Conservation (phyloP, 768 basidiomycete genomes). For the Brasilioporus rufonigricans region DNA sequence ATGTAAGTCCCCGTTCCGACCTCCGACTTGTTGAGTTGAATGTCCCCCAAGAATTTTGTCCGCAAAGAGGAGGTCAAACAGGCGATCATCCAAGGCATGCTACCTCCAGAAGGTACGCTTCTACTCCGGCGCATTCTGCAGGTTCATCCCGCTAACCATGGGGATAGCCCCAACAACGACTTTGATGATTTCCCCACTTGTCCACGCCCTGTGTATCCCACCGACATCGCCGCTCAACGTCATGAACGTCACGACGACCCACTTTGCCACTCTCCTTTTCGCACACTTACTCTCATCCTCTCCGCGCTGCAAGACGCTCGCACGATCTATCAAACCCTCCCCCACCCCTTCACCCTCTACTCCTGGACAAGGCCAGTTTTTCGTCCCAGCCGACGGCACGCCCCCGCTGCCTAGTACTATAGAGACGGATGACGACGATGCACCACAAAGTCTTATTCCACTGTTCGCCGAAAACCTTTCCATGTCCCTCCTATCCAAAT, state of each 20-base stretch:
- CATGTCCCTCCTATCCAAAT: constrained; percentile 76
- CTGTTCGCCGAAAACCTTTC: constrained; percentile 90
- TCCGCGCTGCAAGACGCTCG: constrained; percentile 58
- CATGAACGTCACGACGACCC: constrained; percentile 58
- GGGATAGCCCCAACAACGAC: constrained; percentile 30
- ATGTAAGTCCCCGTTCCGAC: constrained; percentile 48
- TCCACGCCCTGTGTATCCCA: constrained; percentile 63
- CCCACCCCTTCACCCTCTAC: constrained; percentile 31
- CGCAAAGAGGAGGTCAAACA: constrained; percentile 68
- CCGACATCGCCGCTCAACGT: constrained; percentile 61
- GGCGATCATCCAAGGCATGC: constrained; percentile 71
- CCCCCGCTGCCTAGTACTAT: constrained; percentile 34
- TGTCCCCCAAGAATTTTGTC: constrained; percentile 60
- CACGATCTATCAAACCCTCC: constrained; percentile 62
- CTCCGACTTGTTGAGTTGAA: background rate
- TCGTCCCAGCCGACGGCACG: constrained; percentile 72
- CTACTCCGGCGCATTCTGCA: background rate
- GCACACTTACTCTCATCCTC: constrained; percentile 74
- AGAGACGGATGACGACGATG: constrained; percentile 55
- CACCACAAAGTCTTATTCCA: constrained; percentile 72
- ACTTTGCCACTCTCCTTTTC: constrained; percentile 77
- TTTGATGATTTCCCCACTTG: constrained; percentile 60
- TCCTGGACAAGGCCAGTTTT: constrained; percentile 48
- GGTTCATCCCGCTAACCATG: background rate
- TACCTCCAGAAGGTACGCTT: constrained; percentile 51